Percentiles rank a stretch among this genome's conserved stretches.
Conservation (phyloP, 2,329 filamentous ascomycete genomes). For the Colletotrichum shisoi region DNA sequence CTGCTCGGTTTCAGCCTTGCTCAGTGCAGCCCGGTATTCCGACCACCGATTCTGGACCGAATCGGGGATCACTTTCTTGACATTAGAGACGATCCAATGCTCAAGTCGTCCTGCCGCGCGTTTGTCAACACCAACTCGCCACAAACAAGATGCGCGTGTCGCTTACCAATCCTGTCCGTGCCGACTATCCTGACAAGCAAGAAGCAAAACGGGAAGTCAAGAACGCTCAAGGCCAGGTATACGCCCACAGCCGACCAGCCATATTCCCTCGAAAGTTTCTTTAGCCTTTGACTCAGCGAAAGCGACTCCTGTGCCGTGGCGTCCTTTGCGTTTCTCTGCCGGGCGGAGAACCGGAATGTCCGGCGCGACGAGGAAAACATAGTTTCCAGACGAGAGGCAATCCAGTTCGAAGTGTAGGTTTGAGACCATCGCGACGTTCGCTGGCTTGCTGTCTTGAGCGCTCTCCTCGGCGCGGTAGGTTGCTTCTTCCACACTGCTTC, state of each 20-base stretch:
- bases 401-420: conserved; percentile 31
- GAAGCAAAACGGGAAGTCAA: conserved; percentile 97
- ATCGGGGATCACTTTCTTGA: conserved; percentile 67
- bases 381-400: conserved; percentile 25
- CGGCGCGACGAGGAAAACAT: conserved; percentile 29
- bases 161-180: conserved; percentile 80
- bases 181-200: conserved; percentile 83
- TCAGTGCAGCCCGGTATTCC: conserved; percentile 59
- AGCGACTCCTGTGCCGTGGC: conserved; percentile 46
- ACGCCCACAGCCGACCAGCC: conserved; percentile 94
- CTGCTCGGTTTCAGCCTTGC: conserved; percentile 55
- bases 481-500: conserved; percentile 35
- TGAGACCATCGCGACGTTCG: conserved; percentile 11
- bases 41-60: conserved; percentile 63
- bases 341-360: conserved; percentile 37
- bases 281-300: conserved; percentile 75
- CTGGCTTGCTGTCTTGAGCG: conserved; percentile 17
- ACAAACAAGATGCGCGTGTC: background rate
- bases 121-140: conserved; percentile 21
- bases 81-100: conserved; percentile 69
- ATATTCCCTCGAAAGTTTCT: conserved; percentile 88
- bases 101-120: conserved; percentile 65
- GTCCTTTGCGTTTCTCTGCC: conserved; percentile 19
- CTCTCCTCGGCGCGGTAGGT: conserved; percentile 10
- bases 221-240: conserved; percentile 79